Evolutionary conservation across 202 grass and related monocot species (phyloP), one percentile per base, ranked within the genome.

Genomic region (Saccharum hybrid): DNA sequence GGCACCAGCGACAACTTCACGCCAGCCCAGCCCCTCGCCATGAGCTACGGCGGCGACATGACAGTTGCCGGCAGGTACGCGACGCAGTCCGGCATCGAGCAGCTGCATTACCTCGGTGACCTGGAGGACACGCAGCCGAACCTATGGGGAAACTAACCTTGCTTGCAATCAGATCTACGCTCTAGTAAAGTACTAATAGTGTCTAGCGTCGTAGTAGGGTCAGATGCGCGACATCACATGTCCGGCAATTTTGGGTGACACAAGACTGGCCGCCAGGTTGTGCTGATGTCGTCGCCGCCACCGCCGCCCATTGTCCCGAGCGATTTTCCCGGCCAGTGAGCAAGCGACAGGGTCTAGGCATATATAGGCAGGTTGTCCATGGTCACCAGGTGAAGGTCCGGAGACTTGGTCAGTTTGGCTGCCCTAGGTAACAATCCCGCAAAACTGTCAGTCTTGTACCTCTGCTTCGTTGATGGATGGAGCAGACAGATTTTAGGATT

Each of bases 21-120:
- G 30, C 33, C 68, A 3, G 52, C 51, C n/a, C 76, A 28, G 41
- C 72, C 65, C 49, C 57, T 65, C 33, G 51, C 40, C 21, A 22
- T 39, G 33, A 23, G 52, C 75, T 30, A 12, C 37, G 60, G 48
- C 0, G 28, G 21, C 0, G 63, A 72, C 37, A 34, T 72, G 1
- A 14, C 10, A 1, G 9, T 4, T 9, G 26, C 18, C 19, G 9
- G 76, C 46, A 36, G 18, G 51, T 75, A 84, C 63, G 10, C 26
- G 26, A 9, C 43, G 26, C 38, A 43, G 15, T 19, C 49, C 8
- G 6, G 36, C 49, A 18, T 79, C 5, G 54, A 76, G 13, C 76
- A 86, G 23, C 61, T 45, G 18, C 63, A 62, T 10, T 78, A 78
- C 63, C 41, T 78, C 63, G 8, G 40, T 11, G 70, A 84, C 28